Base-by-base conservation (phyloP, 2,329 filamentous ascomycete species). In the Ophiocordyceps sinensis region DNA sequence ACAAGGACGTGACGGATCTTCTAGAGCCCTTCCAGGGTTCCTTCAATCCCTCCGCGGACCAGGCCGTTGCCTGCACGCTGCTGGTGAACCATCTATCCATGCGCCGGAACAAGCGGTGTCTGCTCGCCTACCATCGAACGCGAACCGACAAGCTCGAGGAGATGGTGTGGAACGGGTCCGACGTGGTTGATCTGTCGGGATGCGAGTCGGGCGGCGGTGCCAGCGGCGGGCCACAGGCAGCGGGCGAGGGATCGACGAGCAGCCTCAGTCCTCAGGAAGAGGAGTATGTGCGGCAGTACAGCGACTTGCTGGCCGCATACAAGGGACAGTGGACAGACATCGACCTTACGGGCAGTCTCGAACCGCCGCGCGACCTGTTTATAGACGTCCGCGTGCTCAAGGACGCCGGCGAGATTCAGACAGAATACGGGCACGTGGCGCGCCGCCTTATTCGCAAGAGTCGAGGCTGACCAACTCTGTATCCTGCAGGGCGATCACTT, bases 261-360 rank as follows among this genome's bases (percentile, higher is more conserved):
- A 89, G 84, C 53, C 66, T 96, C 44, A 94, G 87, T 53, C 88
- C 91, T 0, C 89, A 96, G 58, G 91, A 98, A 60, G 88, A 95
- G 60, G 91, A 96, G 52, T 98, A 95, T 55, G 84, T 94, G 43
- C 74, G 89, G 45, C 82, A 88, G 54, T 98, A 95, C 56, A 81
- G 82, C 48, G 88, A 98, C 54, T 68, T 98, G 49, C 66, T 98
- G 42, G 86, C 89, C n/a, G 85, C 87, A 2, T 95, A 93, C 63
- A 98, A 98, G 60, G 91, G 91, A 1, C 87, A 94, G 54, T 98
- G 89, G 89, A 96, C 89, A 17, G 91, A 98, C 58, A 83, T 98
- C 49, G 91, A 98, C 61, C 67, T 98, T 41, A 95, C 91, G 3
- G 91, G 91, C 28, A 91, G 84, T 54, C 67, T 98, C 56, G 87